Evolutionary conservation across 306 rosid species (phyloP).

Genomic region (Astragalus glycyphyllos): DNA sequence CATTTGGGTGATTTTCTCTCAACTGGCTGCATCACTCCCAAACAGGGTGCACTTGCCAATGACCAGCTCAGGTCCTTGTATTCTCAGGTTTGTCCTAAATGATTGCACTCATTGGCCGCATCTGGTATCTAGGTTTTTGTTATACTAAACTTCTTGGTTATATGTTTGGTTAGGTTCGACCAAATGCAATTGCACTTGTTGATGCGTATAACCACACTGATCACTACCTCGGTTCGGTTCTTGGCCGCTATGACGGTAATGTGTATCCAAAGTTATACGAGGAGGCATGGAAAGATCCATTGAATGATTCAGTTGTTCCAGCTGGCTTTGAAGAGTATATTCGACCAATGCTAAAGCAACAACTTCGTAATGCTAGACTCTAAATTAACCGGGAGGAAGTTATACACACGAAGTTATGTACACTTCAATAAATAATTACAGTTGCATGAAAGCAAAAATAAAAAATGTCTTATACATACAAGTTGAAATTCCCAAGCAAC

Average conservation of each 20-base stretch:
- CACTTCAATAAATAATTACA: conserved; percentile 22
- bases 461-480: conserved; percentile 19
- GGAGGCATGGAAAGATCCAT: conserved; percentile 98
- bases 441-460: conserved; percentile 25
- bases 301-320: conserved; percentile 84
- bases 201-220: conserved; percentile 91
- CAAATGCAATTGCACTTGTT: conserved; percentile 81
- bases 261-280: conserved; percentile 91
- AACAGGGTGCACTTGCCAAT: conserved; percentile 83
- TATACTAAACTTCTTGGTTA: conserved; percentile 32
- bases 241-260: conserved; percentile 87
- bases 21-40: conserved; percentile 77
- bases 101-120: neutral
- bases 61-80: conserved; percentile 83
- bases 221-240: conserved; percentile 87
- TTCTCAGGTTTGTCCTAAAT: conserved; percentile 70
- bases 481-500: conserved; percentile 13
- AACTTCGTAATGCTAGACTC: conserved; percentile 90
- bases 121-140: conserved; percentile 32
- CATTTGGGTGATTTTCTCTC: conserved; percentile 89
- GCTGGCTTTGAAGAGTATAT: conserved; percentile 84
- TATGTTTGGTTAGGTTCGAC: conserved; percentile 71
- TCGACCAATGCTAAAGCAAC: conserved; percentile 88
- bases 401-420: conserved; percentile 14
- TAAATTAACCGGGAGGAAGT: conserved; percentile 45